Percentiles rank a stretch among this genome's conserved stretches.
Evolutionary conservation across 192 early-diverging fungal genomes (phyloP).

Genomic region (Geosiphon pyriformis): DNA sequence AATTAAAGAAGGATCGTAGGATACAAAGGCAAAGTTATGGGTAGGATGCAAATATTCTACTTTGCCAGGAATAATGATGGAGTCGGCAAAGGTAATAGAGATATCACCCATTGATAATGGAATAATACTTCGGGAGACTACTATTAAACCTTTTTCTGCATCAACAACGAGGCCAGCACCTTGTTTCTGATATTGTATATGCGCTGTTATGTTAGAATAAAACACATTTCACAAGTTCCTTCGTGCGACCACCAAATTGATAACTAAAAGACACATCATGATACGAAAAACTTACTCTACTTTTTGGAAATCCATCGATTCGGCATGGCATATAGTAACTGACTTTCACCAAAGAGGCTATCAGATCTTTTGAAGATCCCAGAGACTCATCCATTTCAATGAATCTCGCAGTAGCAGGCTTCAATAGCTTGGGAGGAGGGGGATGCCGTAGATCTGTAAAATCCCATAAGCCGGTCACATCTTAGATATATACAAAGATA

Average conservation of each 20-base stretch:
- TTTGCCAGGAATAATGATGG: constrained; percentile 81
- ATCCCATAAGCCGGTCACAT: constrained; percentile 75
- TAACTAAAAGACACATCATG: neutral
- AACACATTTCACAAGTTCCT: neutral
- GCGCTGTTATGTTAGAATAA: neutral
- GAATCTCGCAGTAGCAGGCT: constrained; percentile 66
- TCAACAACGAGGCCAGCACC: constrained; percentile 82
- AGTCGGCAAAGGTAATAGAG: constrained; percentile 78
- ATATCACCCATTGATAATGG: constrained; percentile 75
- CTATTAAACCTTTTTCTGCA: constrained; percentile 69
- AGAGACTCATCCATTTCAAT: constrained; percentile 65
- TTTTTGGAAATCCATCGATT: constrained; percentile 69
- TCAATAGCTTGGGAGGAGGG: constrained; percentile 38
- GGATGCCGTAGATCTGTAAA: constrained; percentile 64
- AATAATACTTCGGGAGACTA: constrained; percentile 77
- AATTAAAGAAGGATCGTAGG: constrained; percentile 70
- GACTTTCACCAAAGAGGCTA: constrained; percentile 78
- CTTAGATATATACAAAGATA: no score
- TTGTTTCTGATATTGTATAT: constrained; percentile 30
- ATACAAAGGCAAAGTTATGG: constrained; percentile 81
- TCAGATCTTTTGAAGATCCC: constrained; percentile 64
- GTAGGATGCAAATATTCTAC: constrained; percentile 80
- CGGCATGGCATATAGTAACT: constrained; percentile 77
- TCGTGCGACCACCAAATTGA: neutral
- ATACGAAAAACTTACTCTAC: constrained; percentile 30